These are phyloP conservation scores for Amanita phalloides DNA, from an alignment of 768 basidiomycete genomes.

Conservation along the genomic window DNA sequence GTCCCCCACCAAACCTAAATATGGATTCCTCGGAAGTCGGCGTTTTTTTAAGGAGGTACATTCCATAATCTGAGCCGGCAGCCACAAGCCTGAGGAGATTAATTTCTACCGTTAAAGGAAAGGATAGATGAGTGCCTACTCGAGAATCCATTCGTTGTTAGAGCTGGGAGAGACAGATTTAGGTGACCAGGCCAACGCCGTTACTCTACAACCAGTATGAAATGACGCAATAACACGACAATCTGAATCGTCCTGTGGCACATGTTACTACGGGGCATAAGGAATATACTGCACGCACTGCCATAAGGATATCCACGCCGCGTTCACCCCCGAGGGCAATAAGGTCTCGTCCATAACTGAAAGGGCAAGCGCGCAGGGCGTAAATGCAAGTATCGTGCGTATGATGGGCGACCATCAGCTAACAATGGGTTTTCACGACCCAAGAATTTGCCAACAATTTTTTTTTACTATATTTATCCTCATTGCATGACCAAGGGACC, in stretches of 20 bases:
- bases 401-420: constrained; percentile 46
- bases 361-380: constrained; percentile 51
- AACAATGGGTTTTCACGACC: too few relatives aligned
- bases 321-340: constrained; percentile 68
- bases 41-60: constrained; percentile 59
- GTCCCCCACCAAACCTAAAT: constrained; percentile 68
- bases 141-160: constrained; percentile 58
- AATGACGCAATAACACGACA: constrained; percentile 55
- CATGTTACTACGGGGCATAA: constrained; percentile 6
- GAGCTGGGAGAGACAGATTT: constrained; percentile 53
- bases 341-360: constrained; percentile 56
- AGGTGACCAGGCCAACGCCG: constrained; percentile 73
- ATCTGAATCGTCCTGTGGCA: constrained; percentile 28
- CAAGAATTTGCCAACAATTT: background rate
- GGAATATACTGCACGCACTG: constrained; percentile 32
- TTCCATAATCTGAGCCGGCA: constrained; percentile 57
- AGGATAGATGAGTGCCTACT: constrained; percentile 35
- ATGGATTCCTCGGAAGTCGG: constrained; percentile 35
- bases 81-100: constrained; percentile 46
- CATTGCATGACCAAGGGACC: constrained; percentile 26
- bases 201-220: constrained; percentile 59
- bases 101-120: background rate
- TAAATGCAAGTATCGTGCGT: constrained; percentile 50
- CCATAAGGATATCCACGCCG: constrained; percentile 49
- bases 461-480: background rate